Evolutionary conservation across 768 basidiomycete genomes (phyloP), one percentile per base, ranked within the genome.

Genomic region (Phylloporus rhodoxanthus): DNA sequence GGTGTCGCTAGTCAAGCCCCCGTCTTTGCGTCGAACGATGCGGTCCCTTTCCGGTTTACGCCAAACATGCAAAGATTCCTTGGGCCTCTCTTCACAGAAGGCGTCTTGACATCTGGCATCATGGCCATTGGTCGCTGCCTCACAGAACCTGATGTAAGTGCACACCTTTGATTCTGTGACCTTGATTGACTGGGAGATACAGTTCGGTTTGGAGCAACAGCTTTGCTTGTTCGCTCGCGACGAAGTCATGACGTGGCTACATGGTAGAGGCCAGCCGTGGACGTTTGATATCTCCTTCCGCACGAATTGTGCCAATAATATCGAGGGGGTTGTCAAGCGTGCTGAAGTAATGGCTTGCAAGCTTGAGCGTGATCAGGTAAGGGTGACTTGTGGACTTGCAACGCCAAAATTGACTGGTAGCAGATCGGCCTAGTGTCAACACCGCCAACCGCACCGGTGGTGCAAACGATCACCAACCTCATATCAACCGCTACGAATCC

Each of bases 31-130:
- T 87, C 88, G 15, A 82, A 74, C 56, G 96, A 99, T 58, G 76
- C 84, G 3, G 92, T 97, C 5, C 96, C 96, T 1, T 99, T 99
- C 87, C 85, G 96, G 32, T 81, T 95, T 56, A 98, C 96, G 4
- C 93, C 93, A 4, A 97, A 96, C 68, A 81, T 99, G 73, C 96
- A 99, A 68, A 77, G 80, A 54, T 94, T 99, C 72, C 70, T 98
- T 32, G 91, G 91, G 1, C 86, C 88, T 2, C 79, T 91, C 47
- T 85, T 89, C 36, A 88, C 84, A 1, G 96, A 99, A 66, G 96
- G 95, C 8, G 70, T 96, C 32, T 72, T 99, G 36, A 83, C 90
- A 0, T 79, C 88, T 8, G 84, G 88, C 4, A 82, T 95, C 44
- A 87, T 96, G 77, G 87, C 93, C 2, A 92, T 99, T 45, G 93